Conservation (phyloP, 2,329 filamentous ascomycete species). For the Sporothrix euskadiensis region DNA sequence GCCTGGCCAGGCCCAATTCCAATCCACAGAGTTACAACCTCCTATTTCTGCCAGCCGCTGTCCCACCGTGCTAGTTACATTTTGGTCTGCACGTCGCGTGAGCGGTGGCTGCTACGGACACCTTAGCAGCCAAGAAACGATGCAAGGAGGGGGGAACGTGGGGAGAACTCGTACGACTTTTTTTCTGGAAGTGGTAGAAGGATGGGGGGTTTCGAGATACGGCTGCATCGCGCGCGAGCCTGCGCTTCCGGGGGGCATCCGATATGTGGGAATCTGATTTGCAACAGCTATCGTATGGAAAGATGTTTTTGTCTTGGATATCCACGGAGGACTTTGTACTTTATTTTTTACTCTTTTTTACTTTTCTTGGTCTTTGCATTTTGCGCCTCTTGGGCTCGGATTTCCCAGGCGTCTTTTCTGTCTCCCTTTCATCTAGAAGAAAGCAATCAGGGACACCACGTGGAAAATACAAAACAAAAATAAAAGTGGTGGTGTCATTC, state of each 20-base stretch:
- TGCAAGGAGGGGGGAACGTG: slow-evolving; percentile 1
- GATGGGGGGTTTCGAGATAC: not conserved
- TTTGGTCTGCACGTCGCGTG: not conserved
- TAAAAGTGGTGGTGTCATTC: not conserved
- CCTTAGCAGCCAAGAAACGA: not conserved
- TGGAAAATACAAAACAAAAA: not conserved
- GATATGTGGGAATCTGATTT: not conserved
- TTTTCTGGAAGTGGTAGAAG: not conserved
- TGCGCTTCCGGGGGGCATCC: slow-evolving; percentile 1
- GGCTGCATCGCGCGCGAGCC: not conserved
- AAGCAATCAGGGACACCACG: not conserved
- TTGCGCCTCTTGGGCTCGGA: no score
- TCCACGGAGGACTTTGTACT: not conserved
- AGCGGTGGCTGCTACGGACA: not conserved
- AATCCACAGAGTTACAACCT: not conserved
- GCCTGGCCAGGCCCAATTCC: not conserved
- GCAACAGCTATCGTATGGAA: not conserved
- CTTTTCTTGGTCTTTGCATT: no score
- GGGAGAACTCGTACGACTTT: slow-evolving; percentile 4
- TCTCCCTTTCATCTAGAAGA: not conserved
- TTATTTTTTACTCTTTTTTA: no score
- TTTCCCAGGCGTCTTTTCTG: not conserved
- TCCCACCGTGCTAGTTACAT: not conserved
- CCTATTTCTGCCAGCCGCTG: not conserved
- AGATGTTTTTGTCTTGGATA: not conserved